Base-by-base conservation (phyloP, 2,329 filamentous ascomycete species). In the Exophiala sideris region DNA sequence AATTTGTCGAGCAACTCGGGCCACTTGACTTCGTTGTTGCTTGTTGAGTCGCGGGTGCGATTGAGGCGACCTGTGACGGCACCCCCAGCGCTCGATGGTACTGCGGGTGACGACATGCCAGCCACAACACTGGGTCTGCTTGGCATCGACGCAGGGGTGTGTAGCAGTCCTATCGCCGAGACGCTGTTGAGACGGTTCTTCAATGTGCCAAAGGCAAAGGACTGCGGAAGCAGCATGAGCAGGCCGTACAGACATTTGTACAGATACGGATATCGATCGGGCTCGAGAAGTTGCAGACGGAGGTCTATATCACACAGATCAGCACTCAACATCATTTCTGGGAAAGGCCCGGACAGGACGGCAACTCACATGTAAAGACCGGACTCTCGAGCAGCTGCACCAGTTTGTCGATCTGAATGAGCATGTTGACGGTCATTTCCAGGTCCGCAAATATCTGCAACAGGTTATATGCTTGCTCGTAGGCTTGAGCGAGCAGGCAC, bases 161-260 rank as follows among this genome's bases (percentile, higher is more conserved):
- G 92, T 58, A 99, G 77, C 70, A 96, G 95, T 40, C 92, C 94
- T 68, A 99, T 97, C 48, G 94, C 91, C 75, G 89, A 95, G 62
- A 99, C 94, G 71, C 89, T 96, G 72, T 97, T 97, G 47, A 99
- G 80, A 39, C 94, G 85, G 68, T 99, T 99, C 70, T 96, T 97
- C 53, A 99, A 78, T 2, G 94, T 92, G 24, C 91, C 94, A 73
- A 99, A 99, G 7, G 94, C 95, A 24, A 91, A 95, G 12, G 92
- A 97, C 73, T 99, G 94, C 0, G 94, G 94, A n/a, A 99, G 81
- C 14, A 99, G 85, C 94, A 99, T 99, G 50, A 99, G 79, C 42
- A 99, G 82, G 8, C 94, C 94, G 67, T 97, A 99, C 45, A 99
- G 83, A 72, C 94, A 99, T 74, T 96, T 96, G 78, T 99, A 97